Base-by-base conservation (phyloP, 2,329 filamentous ascomycete species). In the Aspergillus costaricaensis region DNA sequence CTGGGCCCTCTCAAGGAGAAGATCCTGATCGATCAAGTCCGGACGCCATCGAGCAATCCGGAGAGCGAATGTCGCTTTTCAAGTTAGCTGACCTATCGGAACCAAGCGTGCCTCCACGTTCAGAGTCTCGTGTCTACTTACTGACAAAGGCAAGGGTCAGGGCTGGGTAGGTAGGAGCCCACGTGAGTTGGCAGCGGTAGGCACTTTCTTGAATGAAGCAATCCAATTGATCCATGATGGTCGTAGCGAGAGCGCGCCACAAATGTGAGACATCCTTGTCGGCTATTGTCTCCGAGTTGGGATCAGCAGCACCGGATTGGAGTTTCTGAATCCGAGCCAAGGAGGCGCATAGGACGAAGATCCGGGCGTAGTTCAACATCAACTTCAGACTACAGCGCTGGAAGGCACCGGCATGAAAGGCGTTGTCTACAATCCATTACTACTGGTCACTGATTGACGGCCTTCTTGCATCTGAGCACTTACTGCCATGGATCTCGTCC, bases 121-220 rank as follows among this genome's bases (percentile, higher is more conserved):
- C 25, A 10, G n/a, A 32, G 23, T 25, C 12, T 12, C 41, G 56
- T 50, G 39, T 21, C 9, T 44, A 74, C 73, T 69, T 67, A 75
- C 73, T 74, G 48, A 75, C 69, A 62, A 75, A 75, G 4, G 73
- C 73, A 43, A 75, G 70, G 0, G 73, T 75, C 39, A 75, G 57
- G 25, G 72, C 71, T 27, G 73, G 70, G 41, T 75, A 75, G 3
- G 73, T 75, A 39, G 73, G 73, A 2, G 72, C 62, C 73, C 73
- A 75, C 14, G 70, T 61, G 30, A 75, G 49, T 48, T 75, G 73
- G 36, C 72, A 75, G 9, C 71, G 66, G 55, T 75, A 75, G 1
- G 73, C 65, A 8, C 70, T 66, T 58, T 74, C 73, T 10, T 64
- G 68, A 30, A 75, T 72, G n/a, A 75, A 32, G 17, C 70, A 73